These are phyloP conservation scores for Nigrospora osmanthi DNA, from an alignment of 2,329 filamentous ascomycete genomes.

Conservation along the genomic window DNA sequence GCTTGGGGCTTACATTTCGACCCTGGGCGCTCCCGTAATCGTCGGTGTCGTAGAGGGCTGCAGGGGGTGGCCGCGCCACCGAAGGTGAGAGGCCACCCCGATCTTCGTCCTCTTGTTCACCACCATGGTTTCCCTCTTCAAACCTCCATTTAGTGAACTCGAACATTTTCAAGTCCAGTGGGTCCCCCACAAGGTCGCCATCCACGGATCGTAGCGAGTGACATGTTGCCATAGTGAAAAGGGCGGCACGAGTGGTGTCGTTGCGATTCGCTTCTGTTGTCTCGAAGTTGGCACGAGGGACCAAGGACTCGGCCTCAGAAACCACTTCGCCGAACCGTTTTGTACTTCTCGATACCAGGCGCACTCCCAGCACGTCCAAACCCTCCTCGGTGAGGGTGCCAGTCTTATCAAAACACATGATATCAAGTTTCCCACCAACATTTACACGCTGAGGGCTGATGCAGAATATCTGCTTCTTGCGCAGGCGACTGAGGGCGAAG, in stretches of 20 bases:
- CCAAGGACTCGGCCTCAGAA: constrained; percentile 52
- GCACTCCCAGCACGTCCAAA: constrained; percentile 82
- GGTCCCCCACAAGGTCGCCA: constrained; percentile 83
- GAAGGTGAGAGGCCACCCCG: constrained; percentile 75
- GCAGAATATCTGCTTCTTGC: constrained; percentile 88
- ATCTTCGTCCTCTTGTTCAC: constrained; percentile 64
- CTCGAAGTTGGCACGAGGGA: constrained; percentile 31
- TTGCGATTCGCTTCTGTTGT: constrained; percentile 20
- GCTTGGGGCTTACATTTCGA: constrained; percentile 15
- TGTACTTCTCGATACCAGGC: constrained; percentile 59
- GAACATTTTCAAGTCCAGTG: constrained; percentile 97
- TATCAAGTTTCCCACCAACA: constrained; percentile 88
- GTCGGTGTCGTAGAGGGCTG: constrained; percentile 39
- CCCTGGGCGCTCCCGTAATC: constrained; percentile 17
- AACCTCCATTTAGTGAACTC: constrained; percentile 91
- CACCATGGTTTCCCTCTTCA: constrained; percentile 73
- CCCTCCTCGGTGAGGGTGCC: constrained; percentile 97
- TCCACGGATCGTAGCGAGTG: constrained; percentile 86
- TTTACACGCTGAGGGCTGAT: constrained; percentile 97
- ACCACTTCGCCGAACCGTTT: constrained; percentile 70
- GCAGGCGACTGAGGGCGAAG: constrained; percentile 81
- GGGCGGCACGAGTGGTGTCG: constrained; percentile 46
- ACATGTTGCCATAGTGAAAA: constrained; percentile 96
- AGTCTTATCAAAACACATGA: constrained; percentile 98
- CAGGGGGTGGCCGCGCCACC: constrained; percentile 71